Conservation (phyloP, 495 filamentous ascomycete genomes). For the Geoglossum glabrum region DNA sequence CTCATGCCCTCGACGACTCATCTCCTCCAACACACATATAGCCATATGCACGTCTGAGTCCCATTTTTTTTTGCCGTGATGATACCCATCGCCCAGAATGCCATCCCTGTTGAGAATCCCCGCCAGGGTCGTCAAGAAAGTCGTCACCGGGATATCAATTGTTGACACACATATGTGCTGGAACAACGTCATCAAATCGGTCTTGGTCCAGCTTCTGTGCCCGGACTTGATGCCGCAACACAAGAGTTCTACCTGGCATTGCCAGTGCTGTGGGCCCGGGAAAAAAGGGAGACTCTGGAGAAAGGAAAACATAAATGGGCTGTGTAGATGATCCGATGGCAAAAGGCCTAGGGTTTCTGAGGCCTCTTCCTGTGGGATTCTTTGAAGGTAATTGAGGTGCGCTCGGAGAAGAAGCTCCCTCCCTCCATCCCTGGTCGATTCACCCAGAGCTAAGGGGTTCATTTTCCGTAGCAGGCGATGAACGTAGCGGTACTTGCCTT, state of each 20-base stretch:
- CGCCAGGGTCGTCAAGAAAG: constrained; percentile 21
- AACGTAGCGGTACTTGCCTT: background rate
- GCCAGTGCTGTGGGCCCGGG: constrained; percentile 16
- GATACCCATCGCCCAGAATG: constrained; percentile 13
- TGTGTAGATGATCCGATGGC: constrained; percentile 23
- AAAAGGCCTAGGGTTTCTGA: constrained; percentile 22
- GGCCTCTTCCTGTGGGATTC: constrained; percentile 16
- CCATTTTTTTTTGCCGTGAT: constrained; percentile 3
- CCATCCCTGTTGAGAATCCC: background rate
- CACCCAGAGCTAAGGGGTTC: background rate
- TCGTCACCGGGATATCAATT: constrained; percentile 18
- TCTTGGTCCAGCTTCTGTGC: constrained; percentile 22
- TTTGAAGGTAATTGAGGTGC: constrained; percentile 20
- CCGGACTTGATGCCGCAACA: constrained; percentile 20
- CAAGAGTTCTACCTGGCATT: constrained; percentile 19
- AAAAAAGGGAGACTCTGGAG: constrained; percentile 18
- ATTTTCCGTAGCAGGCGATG: background rate
- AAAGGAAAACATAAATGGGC: constrained; percentile 28
- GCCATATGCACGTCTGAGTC: constrained; percentile 5
- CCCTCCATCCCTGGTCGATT: background rate
- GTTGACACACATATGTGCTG: constrained; percentile 16
- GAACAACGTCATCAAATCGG: constrained; percentile 16
- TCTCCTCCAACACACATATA: constrained; percentile 21
- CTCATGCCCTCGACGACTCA: constrained; percentile 24
- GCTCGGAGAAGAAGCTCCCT: constrained; percentile 7